phyloP scores from a whole-genome alignment of 1,284 basidiomycete species.

The Xerocomus minutiporus region DNA sequence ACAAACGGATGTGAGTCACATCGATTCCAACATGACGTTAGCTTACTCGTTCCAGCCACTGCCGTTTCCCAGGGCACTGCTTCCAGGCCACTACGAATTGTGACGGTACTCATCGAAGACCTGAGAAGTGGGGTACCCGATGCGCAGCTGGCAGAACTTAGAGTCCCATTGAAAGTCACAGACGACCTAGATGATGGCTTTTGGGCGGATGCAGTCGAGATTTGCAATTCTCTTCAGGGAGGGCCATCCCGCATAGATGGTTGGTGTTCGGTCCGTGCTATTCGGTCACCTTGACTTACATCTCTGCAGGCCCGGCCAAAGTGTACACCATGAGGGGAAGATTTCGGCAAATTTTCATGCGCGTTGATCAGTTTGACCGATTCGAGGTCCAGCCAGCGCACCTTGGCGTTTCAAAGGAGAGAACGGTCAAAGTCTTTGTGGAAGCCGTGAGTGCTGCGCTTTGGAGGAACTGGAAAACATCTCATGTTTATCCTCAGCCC shows the following conservation, averaged over 20 bases:
- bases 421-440: constrained; percentile 46
- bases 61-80: constrained; percentile 2
- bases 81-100: constrained; percentile 35
- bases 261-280: constrained; percentile 20
- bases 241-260: constrained; percentile 69
- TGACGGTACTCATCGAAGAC: constrained; percentile 67
- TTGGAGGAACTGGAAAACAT: constrained; percentile 5
- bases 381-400: constrained; percentile 45
- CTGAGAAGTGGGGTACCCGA: constrained; percentile 48
- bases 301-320: constrained; percentile 56
- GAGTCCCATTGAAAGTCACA: constrained; percentile 46
- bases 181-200: constrained; percentile 51
- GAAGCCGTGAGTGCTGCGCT: constrained; percentile 39
- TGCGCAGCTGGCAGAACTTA: constrained; percentile 60
- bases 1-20: constrained; percentile 12
- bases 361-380: constrained; percentile 49
- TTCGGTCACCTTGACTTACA: constrained; percentile 5
- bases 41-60: constrained; percentile 14
- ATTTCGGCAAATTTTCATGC: constrained; percentile 66
- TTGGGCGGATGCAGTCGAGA: constrained; percentile 65
- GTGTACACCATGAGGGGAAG: constrained; percentile 63
- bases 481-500: constrained; percentile 23
- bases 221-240: constrained; percentile 53
- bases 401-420: constrained; percentile 42
- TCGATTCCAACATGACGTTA: neutral